Conservation (phyloP, 2,329 filamentous ascomycete genomes). For the Truncatella angustata region DNA sequence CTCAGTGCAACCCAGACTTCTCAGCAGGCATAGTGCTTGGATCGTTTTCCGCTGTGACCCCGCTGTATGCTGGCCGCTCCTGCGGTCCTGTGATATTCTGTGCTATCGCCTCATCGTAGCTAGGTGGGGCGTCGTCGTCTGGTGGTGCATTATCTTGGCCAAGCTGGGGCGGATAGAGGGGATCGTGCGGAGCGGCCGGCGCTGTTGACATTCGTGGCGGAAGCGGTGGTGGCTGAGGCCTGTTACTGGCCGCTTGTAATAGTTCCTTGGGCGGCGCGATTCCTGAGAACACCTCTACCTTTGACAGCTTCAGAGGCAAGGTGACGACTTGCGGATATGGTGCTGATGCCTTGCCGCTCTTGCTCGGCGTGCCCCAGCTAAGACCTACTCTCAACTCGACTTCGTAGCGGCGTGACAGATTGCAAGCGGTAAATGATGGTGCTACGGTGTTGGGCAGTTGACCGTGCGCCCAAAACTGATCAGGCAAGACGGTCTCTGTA, state of each 20-base stretch:
- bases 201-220: slow-evolving; percentile 33
- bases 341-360: slow-evolving; percentile 34
- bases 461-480: slow-evolving; percentile 68
- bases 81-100: slow-evolving; percentile 65
- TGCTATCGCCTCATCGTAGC: slow-evolving; percentile 91
- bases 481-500: slow-evolving; percentile 68
- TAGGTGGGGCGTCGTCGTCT: slow-evolving; percentile 81
- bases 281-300: slow-evolving; percentile 80
- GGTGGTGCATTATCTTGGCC: slow-evolving; percentile 40
- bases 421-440: slow-evolving; percentile 86
- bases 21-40: slow-evolving; percentile 43
- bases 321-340: slow-evolving; percentile 67
- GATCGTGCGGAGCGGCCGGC: slow-evolving; percentile 34
- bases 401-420: slow-evolving; percentile 78
- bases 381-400: slow-evolving; percentile 79
- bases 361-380: slow-evolving; percentile 56
- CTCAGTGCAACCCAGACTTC: slow-evolving; percentile 20
- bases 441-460: slow-evolving; percentile 82
- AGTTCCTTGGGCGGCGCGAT: slow-evolving; percentile 78
- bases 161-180: slow-evolving; percentile 59
- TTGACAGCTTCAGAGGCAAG: slow-evolving; percentile 73
- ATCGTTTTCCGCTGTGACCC: slow-evolving; percentile 60
- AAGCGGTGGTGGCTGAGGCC: slow-evolving; percentile 28
- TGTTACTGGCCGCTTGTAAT: slow-evolving; percentile 45
- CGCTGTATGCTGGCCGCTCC: slow-evolving; percentile 66